A percentile compares a stretch with the other conserved stretches of the same genome.
Conservation (phyloP, 495 filamentous ascomycete species). For the Xylaria venustula region DNA sequence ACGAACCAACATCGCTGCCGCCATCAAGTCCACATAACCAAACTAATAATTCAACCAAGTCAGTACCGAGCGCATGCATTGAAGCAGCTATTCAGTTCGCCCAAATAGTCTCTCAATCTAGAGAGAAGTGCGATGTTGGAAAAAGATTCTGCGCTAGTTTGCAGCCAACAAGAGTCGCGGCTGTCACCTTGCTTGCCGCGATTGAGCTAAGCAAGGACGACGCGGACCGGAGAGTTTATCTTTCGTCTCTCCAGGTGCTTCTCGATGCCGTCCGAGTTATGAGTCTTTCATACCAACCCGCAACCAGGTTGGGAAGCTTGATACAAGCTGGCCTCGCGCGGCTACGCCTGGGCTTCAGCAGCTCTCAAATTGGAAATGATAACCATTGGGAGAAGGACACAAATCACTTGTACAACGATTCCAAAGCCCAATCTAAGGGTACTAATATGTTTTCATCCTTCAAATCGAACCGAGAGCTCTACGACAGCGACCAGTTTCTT, state of each 20-base stretch:
- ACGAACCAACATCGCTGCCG: slow-evolving; percentile 18
- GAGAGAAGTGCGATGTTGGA: slow-evolving; percentile 47
- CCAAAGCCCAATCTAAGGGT: background rate
- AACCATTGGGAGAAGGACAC: background rate
- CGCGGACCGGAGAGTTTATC: slow-evolving; percentile 32
- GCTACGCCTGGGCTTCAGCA: slow-evolving; percentile 16
- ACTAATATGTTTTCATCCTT: background rate
- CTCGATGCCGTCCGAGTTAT: slow-evolving; percentile 43
- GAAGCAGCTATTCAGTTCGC: slow-evolving; percentile 51
- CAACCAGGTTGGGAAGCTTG: slow-evolving; percentile 32
- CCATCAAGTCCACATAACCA: slow-evolving; percentile 2
- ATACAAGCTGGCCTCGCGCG: slow-evolving; percentile 35
- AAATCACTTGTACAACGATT: background rate
- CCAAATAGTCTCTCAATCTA: slow-evolving; percentile 52
- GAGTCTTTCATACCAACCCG: slow-evolving; percentile 39
- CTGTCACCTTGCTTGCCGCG: slow-evolving; percentile 51
- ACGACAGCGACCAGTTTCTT: background rate
- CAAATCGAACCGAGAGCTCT: background rate
- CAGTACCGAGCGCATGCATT: slow-evolving; percentile 49
- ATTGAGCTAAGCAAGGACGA: slow-evolving; percentile 38
- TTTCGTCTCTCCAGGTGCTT: slow-evolving; percentile 37
- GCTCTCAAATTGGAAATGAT: background rate
- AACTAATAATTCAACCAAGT: slow-evolving; percentile 40
- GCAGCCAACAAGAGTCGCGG: slow-evolving; percentile 53
- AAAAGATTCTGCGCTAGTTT: slow-evolving; percentile 44